These are phyloP conservation scores for Rhododendron vialii DNA, from an alignment of 148 eudicot species.

Conservation along the genomic window DNA sequence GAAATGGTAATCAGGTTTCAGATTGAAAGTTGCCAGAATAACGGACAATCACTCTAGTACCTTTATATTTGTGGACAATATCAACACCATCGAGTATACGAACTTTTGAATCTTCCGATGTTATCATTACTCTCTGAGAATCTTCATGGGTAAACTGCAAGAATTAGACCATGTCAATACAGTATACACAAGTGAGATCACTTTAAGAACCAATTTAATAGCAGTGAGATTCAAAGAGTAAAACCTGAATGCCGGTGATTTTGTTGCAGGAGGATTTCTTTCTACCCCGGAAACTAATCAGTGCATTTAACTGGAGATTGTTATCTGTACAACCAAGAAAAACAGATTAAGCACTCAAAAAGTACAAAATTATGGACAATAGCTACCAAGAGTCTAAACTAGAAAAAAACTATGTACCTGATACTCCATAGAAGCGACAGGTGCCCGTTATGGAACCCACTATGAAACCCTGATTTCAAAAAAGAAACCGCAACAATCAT, in stretches of 20 bases:
- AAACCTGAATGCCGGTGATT: conserved; percentile 76
- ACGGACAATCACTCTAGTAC: conserved; percentile 17
- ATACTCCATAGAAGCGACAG: conserved; percentile 59
- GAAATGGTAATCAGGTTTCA: not conserved
- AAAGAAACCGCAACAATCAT: conserved; percentile 6
- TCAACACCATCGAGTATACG: conserved; percentile 58
- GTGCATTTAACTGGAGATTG: conserved; percentile 34
- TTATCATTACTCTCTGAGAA: conserved; percentile 49
- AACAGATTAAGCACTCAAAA: not conserved
- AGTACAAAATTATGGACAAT: not conserved
- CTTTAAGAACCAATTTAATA: not conserved
- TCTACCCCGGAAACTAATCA: conserved; percentile 35
- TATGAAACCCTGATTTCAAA: conserved; percentile 48
- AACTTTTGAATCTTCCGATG: conserved; percentile 63
- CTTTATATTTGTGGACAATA: conserved; percentile 57
- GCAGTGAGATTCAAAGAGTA: not conserved
- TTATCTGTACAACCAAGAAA: conserved; percentile 29
- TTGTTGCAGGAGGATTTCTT: conserved; percentile 43
- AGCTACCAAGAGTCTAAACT: not conserved
- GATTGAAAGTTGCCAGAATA: not conserved
- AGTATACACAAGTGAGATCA: not conserved
- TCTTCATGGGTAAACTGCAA: conserved; percentile 53
- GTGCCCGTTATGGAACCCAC: conserved; percentile 65
- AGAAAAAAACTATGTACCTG: conserved; percentile 28
- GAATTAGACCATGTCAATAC: conserved; percentile 9